A percentile compares a stretch with the other conserved stretches of the same genome.
These are phyloP conservation scores for Yarrowia sp. DNA, from an alignment of 805 yeast genomes.

Conservation along the genomic window DNA sequence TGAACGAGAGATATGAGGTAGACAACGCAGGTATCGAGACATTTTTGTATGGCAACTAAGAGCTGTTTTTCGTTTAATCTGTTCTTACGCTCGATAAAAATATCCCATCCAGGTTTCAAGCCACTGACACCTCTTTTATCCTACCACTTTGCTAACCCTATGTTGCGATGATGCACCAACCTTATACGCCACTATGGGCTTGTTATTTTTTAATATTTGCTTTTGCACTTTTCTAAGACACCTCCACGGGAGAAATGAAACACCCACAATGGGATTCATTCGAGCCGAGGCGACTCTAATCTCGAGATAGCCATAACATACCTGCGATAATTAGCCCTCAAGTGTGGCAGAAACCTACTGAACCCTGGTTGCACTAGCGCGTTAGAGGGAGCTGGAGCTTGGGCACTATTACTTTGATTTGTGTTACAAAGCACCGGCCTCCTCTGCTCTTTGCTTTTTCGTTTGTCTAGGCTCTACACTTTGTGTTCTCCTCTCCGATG, in stretches of 20 bases:
- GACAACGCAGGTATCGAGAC: neutral
- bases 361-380: neutral
- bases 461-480: too few relatives aligned
- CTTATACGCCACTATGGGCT: neutral
- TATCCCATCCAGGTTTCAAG: too few relatives aligned
- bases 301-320: neutral
- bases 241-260: neutral
- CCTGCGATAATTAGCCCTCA: neutral
- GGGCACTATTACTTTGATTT: neutral
- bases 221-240: neutral
- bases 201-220: neutral
- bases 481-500: conserved; percentile 2
- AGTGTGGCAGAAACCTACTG: neutral
- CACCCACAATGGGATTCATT: neutral
- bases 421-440: neutral
- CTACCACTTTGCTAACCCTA: too few relatives aligned
- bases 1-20: neutral
- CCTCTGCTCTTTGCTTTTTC: conserved; percentile 2
- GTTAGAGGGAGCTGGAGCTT: neutral
- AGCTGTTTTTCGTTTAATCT: too few relatives aligned
- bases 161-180: neutral
- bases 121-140: too few relatives aligned
- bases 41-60: neutral
- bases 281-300: neutral
- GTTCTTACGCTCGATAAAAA: too few relatives aligned